Conservation (phyloP, 163 green algal species). For the Scenedesmus sp. region DNA sequence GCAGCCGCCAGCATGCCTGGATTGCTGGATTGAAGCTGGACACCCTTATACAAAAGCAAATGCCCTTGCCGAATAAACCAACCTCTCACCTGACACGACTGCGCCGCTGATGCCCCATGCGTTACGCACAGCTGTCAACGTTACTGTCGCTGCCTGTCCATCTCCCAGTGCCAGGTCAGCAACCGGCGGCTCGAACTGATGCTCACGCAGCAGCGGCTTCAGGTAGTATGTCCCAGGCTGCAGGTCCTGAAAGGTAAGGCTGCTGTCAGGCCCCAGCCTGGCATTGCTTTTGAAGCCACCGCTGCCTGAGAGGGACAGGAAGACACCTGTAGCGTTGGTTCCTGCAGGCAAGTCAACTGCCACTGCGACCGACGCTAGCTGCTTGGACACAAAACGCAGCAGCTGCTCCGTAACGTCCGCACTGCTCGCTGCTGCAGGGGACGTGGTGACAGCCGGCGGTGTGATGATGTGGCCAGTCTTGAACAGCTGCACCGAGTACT, state of each 20-base stretch:
- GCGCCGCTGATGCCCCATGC: slow-evolving; percentile 43
- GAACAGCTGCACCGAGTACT: not conserved
- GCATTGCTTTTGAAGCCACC: slow-evolving; percentile 43
- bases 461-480: slow-evolving; percentile 31
- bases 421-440: not conserved
- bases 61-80: too few relatives aligned
- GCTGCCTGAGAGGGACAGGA: slow-evolving; percentile 40
- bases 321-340: slow-evolving; percentile 10
- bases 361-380: slow-evolving; percentile 28
- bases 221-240: slow-evolving; percentile 45
- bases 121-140: slow-evolving; percentile 31
- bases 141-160: slow-evolving; percentile 1
- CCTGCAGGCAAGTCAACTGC: not conserved
- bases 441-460: not conserved
- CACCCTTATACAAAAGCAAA: too few relatives aligned
- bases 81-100: slow-evolving; percentile 20
- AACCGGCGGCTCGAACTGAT: slow-evolving; percentile 36
- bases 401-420: not conserved
- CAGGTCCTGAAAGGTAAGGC: slow-evolving; percentile 16
- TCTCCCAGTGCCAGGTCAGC: slow-evolving; percentile 37
- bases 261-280: slow-evolving; percentile 27
- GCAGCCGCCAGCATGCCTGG: too few relatives aligned
- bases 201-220: slow-evolving; percentile 45
- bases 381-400: slow-evolving; percentile 11
- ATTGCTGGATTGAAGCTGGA: too few relatives aligned